A percentile compares a stretch with the other conserved stretches of the same genome.
Evolutionary conservation across 306 rosid species (phyloP).

Genomic region (Dryas alaskensis): DNA sequence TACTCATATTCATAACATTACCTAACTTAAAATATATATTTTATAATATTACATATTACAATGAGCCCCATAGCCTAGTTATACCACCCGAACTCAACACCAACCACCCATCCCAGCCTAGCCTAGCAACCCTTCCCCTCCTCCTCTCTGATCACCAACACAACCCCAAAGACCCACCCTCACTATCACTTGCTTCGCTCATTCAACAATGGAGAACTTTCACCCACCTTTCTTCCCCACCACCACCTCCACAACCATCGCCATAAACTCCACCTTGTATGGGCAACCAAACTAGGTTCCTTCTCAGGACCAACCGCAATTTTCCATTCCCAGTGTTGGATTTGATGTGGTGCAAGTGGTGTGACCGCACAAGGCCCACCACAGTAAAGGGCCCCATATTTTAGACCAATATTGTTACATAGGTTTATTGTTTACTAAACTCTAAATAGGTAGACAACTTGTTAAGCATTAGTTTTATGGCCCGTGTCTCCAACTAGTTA

Average conservation of each 20-base stretch:
- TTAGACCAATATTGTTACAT: too few relatives aligned
- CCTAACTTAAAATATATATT: background rate
- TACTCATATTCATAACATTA: slow-evolving; percentile 37
- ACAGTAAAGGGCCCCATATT: too few relatives aligned
- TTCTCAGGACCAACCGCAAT: background rate
- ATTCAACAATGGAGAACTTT: slow-evolving; percentile 30
- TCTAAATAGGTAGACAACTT: too few relatives aligned
- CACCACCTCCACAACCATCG: background rate
- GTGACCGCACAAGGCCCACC: too few relatives aligned
- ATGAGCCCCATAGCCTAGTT: background rate
- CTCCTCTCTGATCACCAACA: background rate
- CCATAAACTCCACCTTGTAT: background rate
- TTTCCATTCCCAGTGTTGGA: background rate
- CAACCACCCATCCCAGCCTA: background rate
- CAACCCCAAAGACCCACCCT: background rate
- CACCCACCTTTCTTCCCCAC: background rate
- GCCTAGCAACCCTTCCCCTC: too few relatives aligned
- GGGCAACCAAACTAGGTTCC: too few relatives aligned
- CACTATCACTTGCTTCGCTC: background rate
- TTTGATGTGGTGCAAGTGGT: too few relatives aligned
- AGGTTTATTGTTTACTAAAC: too few relatives aligned
- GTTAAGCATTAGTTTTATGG: too few relatives aligned
- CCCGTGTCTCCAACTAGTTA: too few relatives aligned
- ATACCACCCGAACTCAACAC: background rate
- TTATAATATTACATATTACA: background rate